A percentile compares a stretch with the other conserved stretches of the same genome.
Evolutionary conservation across 306 rosid species (phyloP).

Genomic region (Glycine tomentella): DNA sequence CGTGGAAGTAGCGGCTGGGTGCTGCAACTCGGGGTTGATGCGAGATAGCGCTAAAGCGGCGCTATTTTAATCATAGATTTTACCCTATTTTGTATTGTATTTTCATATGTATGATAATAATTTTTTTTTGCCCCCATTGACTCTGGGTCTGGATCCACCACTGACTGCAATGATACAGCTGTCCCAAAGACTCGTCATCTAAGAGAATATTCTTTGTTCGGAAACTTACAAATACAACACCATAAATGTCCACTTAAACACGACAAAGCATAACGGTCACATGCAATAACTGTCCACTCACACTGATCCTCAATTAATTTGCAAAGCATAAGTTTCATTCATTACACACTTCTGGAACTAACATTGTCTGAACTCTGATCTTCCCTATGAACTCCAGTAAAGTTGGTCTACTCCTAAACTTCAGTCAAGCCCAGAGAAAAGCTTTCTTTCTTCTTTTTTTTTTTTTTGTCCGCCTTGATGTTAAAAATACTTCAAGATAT

Average conservation of each 20-base stretch:
- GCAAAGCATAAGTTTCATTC: background rate
- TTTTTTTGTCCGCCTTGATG: background rate
- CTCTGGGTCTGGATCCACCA: no score
- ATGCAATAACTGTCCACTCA: background rate
- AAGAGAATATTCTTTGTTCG: background rate
- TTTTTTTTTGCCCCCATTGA: no score
- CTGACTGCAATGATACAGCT: background rate
- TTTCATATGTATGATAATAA: no score
- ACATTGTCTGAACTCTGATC: background rate
- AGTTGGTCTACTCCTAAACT: conserved; percentile 28
- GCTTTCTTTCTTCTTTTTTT: background rate
- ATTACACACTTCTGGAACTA: background rate
- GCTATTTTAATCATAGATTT: no score
- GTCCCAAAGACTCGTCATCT: background rate
- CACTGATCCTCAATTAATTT: background rate
- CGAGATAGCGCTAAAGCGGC: no score
- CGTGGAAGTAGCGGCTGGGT: no score
- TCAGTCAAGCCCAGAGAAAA: conserved; percentile 20
- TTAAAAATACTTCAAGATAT: conserved; percentile 14
- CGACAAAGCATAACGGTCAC: background rate
- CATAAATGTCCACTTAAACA: background rate
- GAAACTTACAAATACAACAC: background rate
- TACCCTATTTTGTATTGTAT: no score
- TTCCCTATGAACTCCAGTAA: conserved; percentile 3
- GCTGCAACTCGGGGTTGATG: no score